Base-by-base conservation (phyloP, 306 rosid species). In the Prosopis cineraria region DNA sequence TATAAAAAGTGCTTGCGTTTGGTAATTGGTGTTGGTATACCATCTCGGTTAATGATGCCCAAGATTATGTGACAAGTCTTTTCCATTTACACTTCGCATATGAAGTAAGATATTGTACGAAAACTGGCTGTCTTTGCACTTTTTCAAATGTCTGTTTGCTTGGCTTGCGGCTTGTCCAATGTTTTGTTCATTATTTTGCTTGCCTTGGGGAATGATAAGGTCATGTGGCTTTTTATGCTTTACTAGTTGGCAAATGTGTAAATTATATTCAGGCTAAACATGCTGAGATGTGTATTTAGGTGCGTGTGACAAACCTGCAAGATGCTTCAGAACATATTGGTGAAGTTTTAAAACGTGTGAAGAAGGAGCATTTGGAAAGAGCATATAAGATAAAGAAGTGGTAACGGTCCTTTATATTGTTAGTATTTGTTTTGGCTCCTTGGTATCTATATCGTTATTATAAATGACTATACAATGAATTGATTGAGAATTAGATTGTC, bases 301-400 rank as follows among this genome's bases (percentile, higher is more conserved):
- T 95, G 60, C 98, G 97, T 48, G 98, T 95, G 59, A 95, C 99
- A 70, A 95, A 95, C 82, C 78, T 95, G 89, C 85, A 85, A 80
- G 99, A 95, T 91, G 94, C 99, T 44, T 17, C 97, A 11, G 99
- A 93, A 81, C 99, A 91, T 80, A 95, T 95, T 17, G 99, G 94
- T 47, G 99, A 95, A 84, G 99, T 95, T 70, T 82, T 95, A 86
- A 89, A 87, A 80, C 99, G 99, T 39, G 99, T 95, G 82, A 91
- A 95, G 91, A 88, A 83, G 85, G 87, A 84, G 64, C 96, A 95
- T 85, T 80, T 93, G 78, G 78, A 81, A 88, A 91, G 99, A 87
- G 99, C 98, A 52, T 95, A 95, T 77, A 95, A 55, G 87, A 91
- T 95, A 78, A 83, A 79, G 65, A 85, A 85, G 10, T 95, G 99